Conservation (phyloP, 139 green algal species). For the Volvox africanus region DNA sequence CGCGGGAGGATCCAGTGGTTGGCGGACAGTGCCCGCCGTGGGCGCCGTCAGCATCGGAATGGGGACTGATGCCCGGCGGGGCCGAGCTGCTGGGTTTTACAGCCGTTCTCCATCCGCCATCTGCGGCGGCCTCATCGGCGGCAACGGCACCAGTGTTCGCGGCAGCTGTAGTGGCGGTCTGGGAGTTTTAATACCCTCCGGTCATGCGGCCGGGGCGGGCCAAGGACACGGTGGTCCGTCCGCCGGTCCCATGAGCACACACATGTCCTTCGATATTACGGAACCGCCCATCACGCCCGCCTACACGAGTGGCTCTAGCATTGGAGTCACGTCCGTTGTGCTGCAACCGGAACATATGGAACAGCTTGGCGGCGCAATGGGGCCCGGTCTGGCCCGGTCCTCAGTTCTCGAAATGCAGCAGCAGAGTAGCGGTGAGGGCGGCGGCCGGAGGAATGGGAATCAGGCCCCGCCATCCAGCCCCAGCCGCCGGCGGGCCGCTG, state of each 20-base stretch:
- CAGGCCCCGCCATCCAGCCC: neutral
- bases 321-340: neutral
- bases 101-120: neutral
- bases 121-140: neutral
- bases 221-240: neutral
- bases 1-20: neutral
- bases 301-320: constrained; percentile 28
- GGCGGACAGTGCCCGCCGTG: neutral
- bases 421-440: neutral
- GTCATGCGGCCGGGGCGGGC: neutral
- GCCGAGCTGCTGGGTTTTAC: neutral
- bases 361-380: neutral
- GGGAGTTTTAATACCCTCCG: neutral
- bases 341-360: neutral
- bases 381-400: neutral
- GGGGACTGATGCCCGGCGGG: neutral
- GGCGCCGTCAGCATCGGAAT: neutral
- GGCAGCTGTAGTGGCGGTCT: neutral
- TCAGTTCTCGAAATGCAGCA: neutral
- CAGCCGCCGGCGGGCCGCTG: neutral
- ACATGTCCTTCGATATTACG: constrained; percentile 35
- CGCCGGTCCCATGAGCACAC: neutral
- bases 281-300: constrained; percentile 38
- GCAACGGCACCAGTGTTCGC: neutral
- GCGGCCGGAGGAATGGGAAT: neutral